These are phyloP conservation scores for Candida verbasci DNA, from an alignment of 805 yeast genomes.

Conservation along the genomic window DNA sequence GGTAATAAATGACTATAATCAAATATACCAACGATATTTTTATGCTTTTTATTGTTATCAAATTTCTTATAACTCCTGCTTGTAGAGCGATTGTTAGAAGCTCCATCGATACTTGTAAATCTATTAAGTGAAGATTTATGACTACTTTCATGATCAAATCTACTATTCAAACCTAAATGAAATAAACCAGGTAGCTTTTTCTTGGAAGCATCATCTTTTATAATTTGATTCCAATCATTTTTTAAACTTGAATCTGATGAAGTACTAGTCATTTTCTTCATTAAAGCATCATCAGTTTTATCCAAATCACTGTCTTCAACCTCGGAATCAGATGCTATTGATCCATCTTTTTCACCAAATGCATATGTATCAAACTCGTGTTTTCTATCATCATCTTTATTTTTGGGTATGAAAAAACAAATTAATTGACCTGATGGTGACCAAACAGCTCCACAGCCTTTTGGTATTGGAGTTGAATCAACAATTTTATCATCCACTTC, in stretches of 20 bases:
- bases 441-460: conserved; percentile 93
- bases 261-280: conserved; percentile 11
- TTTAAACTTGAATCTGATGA: conserved; percentile 56
- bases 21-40: conserved; percentile 55
- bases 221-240: conserved; percentile 65
- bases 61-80: conserved; percentile 26
- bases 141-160: conserved; percentile 20
- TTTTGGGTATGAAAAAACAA: conserved; percentile 70
- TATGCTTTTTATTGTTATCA: conserved; percentile 21
- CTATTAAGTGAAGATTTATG: conserved; percentile 24
- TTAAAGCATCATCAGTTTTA: conserved; percentile 15
- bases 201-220: conserved; percentile 53
- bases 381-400: conserved; percentile 23
- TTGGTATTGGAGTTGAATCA: conserved; percentile 87
- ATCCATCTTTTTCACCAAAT: conserved; percentile 39
- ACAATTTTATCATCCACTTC: conserved; percentile 1
- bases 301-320: conserved; percentile 15
- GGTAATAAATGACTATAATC: conserved; percentile 74
- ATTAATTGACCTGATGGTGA: conserved; percentile 71
- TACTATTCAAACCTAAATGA: conserved; percentile 36
- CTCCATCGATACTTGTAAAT: conserved; percentile 36
- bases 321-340: conserved; percentile 15
- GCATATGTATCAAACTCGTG: conserved; percentile 45
- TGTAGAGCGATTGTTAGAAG: conserved; percentile 32
- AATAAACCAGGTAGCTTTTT: conserved; percentile 51